Evolutionary conservation across 2,329 filamentous ascomycete species (phyloP).

Genomic region (Cryphonectria naterciae): DNA sequence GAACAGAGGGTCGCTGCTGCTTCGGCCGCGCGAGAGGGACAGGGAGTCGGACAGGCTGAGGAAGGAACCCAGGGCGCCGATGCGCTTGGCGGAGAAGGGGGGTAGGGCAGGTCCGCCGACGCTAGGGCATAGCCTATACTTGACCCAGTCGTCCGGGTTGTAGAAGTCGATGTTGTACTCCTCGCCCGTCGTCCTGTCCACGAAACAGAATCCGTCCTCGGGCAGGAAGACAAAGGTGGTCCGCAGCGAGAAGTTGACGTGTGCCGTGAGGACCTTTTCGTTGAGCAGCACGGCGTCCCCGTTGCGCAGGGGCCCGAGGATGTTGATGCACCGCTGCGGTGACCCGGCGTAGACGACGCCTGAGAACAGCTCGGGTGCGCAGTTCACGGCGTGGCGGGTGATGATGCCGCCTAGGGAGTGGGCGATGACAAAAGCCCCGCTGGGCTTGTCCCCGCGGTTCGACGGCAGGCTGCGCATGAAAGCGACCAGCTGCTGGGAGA

Average conservation of each 20-base stretch:
- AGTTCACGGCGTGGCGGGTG: constrained; percentile 84
- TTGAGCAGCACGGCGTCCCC: constrained; percentile 92
- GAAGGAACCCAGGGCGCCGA: constrained; percentile 48
- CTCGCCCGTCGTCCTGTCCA: constrained; percentile 80
- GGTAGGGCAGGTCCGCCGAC: constrained; percentile 68
- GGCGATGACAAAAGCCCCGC: constrained; percentile 80
- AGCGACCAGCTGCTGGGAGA: constrained; percentile 71
- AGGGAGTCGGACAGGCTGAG: constrained; percentile 50
- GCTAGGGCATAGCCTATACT: constrained; percentile 78
- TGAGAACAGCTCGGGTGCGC: constrained; percentile 80
- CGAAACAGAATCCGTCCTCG: constrained; percentile 84
- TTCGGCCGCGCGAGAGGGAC: constrained; percentile 47
- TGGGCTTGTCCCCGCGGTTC: constrained; percentile 61
- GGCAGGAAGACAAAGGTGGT: constrained; percentile 86
- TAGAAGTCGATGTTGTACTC: constrained; percentile 86
- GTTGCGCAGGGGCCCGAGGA: constrained; percentile 84
- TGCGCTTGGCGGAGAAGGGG: constrained; percentile 47
- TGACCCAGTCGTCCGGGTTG: constrained; percentile 76
- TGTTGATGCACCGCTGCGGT: constrained; percentile 87
- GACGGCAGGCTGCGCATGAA: constrained; percentile 77
- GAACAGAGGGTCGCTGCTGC: constrained; percentile 44
- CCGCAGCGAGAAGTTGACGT: constrained; percentile 90
- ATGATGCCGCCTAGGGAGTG: constrained; percentile 89
- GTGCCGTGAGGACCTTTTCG: constrained; percentile 85
- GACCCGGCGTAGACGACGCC: constrained; percentile 86